Base-by-base conservation (phyloP, 2,329 filamentous ascomycete genomes). In the Pseudogymnoascus destructans region DNA sequence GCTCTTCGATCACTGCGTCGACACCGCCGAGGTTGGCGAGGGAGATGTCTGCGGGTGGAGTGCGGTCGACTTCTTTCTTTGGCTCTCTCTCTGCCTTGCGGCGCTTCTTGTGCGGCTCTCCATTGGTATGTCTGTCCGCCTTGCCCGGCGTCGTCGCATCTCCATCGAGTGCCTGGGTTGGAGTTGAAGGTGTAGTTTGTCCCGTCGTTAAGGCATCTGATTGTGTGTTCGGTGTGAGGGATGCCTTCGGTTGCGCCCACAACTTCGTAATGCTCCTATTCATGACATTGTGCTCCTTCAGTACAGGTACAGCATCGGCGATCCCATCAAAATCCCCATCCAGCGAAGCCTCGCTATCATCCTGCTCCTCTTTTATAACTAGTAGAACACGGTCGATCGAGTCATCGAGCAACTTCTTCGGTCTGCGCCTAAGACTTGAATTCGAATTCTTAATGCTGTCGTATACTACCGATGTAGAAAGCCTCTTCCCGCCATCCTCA, bases 401-500 rank as follows among this genome's bases (percentile, higher is more conserved):
- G 62, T 93, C 87, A 69, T 95, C 88, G 1, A 97, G 73, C 0
- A 86, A 76, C 61, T 84, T 85, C 70, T 93, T 95, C 36, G 89
- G 89, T 64, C 87, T 83, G 19, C 93, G 78, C 62, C 87, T 89
- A 19, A 97, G 73, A 64, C 86, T 90, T 0, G 90, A 95, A 69
- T 96, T 96, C 11, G 90, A 95, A 56, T 77, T 74, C 65, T 90
- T 88, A 61, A 97, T 89, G 60, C 80, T 81, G 36, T 90, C 85
- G 69, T 93, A 95, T 1, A 95, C 79, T 1, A 74, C 72, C 2
- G 77, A 71, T 3, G 85, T 74, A 1, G 80, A 83, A 5, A 87
- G 73, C 57, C 74, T 76, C 6, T 75, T 72, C 8, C 60, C 56
- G 15, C 70, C 70, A 58, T 74, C 75, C 54, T 77, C 77, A n/a